Evolutionary conservation across 306 rosid species (phyloP).

Genomic region (Carpinus fangiana): DNA sequence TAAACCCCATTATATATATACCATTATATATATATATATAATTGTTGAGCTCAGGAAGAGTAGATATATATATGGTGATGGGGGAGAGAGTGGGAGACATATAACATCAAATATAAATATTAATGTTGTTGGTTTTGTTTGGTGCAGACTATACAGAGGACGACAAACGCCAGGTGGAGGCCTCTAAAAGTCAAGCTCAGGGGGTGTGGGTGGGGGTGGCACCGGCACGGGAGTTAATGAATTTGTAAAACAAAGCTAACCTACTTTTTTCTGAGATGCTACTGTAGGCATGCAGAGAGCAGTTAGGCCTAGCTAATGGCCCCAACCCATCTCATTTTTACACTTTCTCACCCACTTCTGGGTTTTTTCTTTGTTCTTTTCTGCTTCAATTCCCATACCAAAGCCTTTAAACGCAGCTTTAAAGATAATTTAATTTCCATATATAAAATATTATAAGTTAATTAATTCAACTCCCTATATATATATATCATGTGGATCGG

Average conservation of each 20-base stretch:
- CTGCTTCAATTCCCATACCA: background rate
- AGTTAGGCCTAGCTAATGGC: too few species aligned
- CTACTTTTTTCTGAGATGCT: background rate
- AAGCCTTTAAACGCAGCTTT: background rate
- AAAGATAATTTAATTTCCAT: too few species aligned
- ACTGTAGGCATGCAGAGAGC: background rate
- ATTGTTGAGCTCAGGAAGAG: too few species aligned
- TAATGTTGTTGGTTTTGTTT: background rate
- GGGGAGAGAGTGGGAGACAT: background rate
- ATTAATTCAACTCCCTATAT: too few species aligned
- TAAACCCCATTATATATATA: too few species aligned
- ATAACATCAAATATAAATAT: background rate
- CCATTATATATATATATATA: too few species aligned
- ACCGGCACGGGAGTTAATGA: background rate
- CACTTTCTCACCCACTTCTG: background rate
- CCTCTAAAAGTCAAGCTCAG: background rate
- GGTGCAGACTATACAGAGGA: background rate
- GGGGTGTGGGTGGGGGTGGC: too few species aligned
- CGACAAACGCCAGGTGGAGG: background rate
- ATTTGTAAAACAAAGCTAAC: background rate
- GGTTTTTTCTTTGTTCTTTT: background rate
- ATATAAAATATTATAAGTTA: too few species aligned
- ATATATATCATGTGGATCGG: background rate
- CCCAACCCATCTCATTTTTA: background rate
- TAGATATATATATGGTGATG: too few species aligned